These are phyloP conservation scores for Botrytis byssoidea DNA, from an alignment of 2,329 filamentous ascomycete species.

Conservation along the genomic window DNA sequence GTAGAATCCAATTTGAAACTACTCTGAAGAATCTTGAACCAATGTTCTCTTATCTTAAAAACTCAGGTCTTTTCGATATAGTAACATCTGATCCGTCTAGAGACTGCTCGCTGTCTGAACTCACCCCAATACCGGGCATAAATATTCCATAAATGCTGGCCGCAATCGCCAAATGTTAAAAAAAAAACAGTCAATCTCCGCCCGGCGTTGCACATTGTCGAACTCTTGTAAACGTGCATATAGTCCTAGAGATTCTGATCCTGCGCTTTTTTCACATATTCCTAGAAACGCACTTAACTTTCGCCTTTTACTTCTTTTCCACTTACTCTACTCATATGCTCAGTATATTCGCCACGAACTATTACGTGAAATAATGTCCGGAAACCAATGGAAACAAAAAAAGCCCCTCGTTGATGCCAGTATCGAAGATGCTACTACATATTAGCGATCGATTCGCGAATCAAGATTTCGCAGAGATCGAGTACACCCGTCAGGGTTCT, in stretches of 20 bases:
- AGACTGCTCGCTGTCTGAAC: no score
- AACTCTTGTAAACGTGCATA: rapidly evolving
- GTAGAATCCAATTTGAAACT: not conserved
- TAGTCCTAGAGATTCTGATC: not conserved
- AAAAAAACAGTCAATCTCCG: not conserved
- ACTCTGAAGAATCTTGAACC: not conserved
- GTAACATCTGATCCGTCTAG: no score
- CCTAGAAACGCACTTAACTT: not conserved
- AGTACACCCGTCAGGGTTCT: not conserved
- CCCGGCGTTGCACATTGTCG: not conserved
- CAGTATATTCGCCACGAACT: rapidly evolving
- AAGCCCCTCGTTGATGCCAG: not conserved
- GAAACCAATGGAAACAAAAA: not conserved
- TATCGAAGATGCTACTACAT: not conserved
- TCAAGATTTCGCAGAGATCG: not conserved
- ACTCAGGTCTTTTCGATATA: no score
- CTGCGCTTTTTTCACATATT: rapidly evolving
- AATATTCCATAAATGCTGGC: rapidly evolving
- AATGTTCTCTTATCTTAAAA: not conserved
- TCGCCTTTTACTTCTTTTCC: not conserved
- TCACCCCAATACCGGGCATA: no score
- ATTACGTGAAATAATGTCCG: not conserved
- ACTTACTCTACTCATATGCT: not conserved
- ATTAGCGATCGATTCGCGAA: not conserved
- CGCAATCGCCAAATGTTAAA: not conserved